phyloP scores from a whole-genome alignment of 108 stramenopile species.

The Craspedostauros australis region DNA sequence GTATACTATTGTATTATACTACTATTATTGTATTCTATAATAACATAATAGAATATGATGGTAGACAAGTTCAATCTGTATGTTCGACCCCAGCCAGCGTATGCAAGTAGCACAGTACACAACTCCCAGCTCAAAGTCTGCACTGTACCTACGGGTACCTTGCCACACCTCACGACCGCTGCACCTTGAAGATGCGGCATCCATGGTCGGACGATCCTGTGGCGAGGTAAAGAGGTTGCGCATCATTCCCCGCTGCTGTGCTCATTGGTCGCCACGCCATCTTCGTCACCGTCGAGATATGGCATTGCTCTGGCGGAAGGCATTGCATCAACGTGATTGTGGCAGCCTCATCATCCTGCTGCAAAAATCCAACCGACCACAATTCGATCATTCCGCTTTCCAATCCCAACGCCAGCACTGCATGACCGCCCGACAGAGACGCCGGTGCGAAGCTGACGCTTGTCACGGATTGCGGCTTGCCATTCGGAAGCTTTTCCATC shows the following conservation, averaged over 20 bases:
- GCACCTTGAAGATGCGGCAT: slow-evolving; percentile 30
- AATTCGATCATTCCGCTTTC: slow-evolving; percentile 75
- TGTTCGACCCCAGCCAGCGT: too few species aligned
- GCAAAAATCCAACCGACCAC: slow-evolving; percentile 44
- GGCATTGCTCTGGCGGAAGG: slow-evolving; percentile 29
- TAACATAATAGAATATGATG: too few species aligned
- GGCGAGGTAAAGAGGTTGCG: slow-evolving; percentile 25
- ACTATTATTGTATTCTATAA: too few species aligned
- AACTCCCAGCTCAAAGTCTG: too few species aligned
- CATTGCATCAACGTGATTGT: background rate
- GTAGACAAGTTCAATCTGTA: too few species aligned
- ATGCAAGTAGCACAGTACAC: too few species aligned
- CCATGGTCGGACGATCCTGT: slow-evolving; percentile 45
- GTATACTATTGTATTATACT: too few species aligned
- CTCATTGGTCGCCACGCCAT: slow-evolving; percentile 43
- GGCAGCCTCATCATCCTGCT: background rate
- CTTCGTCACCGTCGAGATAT: slow-evolving; percentile 48
- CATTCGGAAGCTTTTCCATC: slow-evolving; percentile 6
- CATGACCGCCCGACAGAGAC: slow-evolving; percentile 1
- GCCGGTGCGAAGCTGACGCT: slow-evolving; percentile 68
- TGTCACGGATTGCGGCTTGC: slow-evolving; percentile 70
- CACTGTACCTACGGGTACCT: too few species aligned
- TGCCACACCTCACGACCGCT: too few species aligned
- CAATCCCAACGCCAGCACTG: slow-evolving; percentile 57
- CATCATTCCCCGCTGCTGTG: background rate